phyloP scores from a whole-genome alignment of 768 basidiomycete species.

The Leccinum broughii region DNA sequence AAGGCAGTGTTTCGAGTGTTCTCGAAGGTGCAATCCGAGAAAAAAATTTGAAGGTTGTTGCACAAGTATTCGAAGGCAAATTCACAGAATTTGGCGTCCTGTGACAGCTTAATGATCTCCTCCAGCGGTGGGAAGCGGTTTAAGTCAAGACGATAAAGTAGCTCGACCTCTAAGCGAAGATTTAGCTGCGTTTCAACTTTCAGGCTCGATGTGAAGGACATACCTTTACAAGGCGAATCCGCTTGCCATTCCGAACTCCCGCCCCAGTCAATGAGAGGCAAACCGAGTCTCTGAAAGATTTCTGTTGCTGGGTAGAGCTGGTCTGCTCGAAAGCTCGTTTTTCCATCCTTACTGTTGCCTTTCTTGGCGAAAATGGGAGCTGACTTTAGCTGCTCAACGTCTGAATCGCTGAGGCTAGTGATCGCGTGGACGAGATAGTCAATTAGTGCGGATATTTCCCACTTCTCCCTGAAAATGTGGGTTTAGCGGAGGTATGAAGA shows the following conservation, averaged over 20 bases:
- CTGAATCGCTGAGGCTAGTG: neutral
- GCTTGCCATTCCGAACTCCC: conserved; percentile 67
- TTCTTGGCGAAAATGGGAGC: conserved; percentile 42
- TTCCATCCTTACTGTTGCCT: conserved; percentile 34
- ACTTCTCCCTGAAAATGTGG: neutral
- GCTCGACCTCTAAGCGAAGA: neutral
- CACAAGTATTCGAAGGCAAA: conserved; percentile 77
- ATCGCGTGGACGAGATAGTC: conserved; percentile 1
- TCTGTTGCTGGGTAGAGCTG: conserved; percentile 84
- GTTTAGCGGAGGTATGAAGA: neutral
- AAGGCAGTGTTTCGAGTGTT: neutral
- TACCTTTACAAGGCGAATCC: neutral
- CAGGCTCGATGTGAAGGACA: neutral
- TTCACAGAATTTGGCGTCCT: conserved; percentile 46
- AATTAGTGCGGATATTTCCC: neutral
- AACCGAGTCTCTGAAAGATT: conserved; percentile 59
- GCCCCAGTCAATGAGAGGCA: conserved; percentile 87
- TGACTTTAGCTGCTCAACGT: neutral
- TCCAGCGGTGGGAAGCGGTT: conserved; percentile 52
- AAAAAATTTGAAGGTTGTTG: conserved; percentile 38
- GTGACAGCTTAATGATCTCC: conserved; percentile 60
- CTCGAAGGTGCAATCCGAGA: conserved; percentile 49
- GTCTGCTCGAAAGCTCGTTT: conserved; percentile 53
- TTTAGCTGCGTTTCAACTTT: neutral
- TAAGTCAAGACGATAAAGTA: neutral